A percentile compares a stretch with the other conserved stretches of the same genome.
Conservation (phyloP, 164 flowering plant species). For the Sextonia rubra region DNA sequence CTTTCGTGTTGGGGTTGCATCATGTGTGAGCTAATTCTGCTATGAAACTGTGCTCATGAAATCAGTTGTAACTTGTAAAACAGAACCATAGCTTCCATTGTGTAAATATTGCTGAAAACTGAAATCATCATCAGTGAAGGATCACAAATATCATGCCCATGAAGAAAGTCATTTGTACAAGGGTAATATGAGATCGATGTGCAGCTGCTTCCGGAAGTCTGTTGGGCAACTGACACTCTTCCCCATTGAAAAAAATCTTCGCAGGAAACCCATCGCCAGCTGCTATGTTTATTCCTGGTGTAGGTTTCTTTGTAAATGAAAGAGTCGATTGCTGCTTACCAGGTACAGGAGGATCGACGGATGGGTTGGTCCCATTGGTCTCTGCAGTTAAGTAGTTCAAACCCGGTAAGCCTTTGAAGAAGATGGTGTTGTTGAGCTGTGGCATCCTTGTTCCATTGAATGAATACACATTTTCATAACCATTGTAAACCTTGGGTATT, state of each 20-base stretch:
- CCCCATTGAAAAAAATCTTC: conserved; percentile 67
- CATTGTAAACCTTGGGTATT: conserved; percentile 38
- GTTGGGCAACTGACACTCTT: conserved; percentile 68
- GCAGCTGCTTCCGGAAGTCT: conserved; percentile 28
- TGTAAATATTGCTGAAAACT: background rate
- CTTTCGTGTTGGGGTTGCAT: background rate
- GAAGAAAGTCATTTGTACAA: conserved; percentile 12
- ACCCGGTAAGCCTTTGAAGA: conserved; percentile 67
- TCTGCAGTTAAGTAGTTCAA: conserved; percentile 50
- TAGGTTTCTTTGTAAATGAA: conserved; percentile 56
- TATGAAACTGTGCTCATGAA: background rate
- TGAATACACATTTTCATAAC: conserved; percentile 63
- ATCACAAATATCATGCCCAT: conserved; percentile 17
- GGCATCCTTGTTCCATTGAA: conserved; percentile 65
- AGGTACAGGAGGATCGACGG: conserved; percentile 53
- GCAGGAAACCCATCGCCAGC: conserved; percentile 78
- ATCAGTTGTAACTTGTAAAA: background rate
- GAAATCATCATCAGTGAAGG: conserved; percentile 4
- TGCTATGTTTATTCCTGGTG: conserved; percentile 33
- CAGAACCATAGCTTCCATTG: background rate
- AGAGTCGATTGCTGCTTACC: conserved; percentile 85
- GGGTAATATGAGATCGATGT: conserved; percentile 8
- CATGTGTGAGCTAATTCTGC: background rate
- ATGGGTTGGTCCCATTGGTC: conserved; percentile 47
- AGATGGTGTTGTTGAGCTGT: conserved; percentile 41